These are phyloP conservation scores for Cryphonectria nitschkei DNA, from an alignment of 2,329 filamentous ascomycete species.

Conservation along the genomic window DNA sequence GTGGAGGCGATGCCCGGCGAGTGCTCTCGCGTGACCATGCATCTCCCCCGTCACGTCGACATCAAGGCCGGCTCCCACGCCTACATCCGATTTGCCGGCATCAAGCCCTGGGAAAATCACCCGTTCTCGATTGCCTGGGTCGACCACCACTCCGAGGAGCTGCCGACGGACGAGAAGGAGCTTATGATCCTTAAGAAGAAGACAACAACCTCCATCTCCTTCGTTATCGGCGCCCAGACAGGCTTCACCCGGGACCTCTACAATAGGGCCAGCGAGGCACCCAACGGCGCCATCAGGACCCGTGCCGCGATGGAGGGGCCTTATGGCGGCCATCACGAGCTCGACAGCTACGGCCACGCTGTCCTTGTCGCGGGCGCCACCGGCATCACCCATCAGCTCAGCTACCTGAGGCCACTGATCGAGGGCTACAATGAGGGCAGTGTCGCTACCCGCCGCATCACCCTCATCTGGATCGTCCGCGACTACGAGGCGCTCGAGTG, in stretches of 20 bases:
- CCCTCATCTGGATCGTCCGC: constrained; percentile 90
- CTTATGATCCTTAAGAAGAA: constrained; percentile 35
- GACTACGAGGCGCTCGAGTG: constrained; percentile 89
- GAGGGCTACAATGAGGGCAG: constrained; percentile 70
- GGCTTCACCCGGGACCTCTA: constrained; percentile 86
- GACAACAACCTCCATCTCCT: constrained; percentile 65
- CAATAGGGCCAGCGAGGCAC: constrained; percentile 62
- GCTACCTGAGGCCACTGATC: constrained; percentile 80
- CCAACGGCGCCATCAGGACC: constrained; percentile 61
- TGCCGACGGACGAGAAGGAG: constrained; percentile 48
- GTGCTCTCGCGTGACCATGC: constrained; percentile 70
- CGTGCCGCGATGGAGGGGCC: constrained; percentile 85
- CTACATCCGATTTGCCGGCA: constrained; percentile 70
- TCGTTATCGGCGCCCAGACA: constrained; percentile 84
- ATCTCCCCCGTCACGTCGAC: constrained; percentile 67
- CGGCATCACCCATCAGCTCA: constrained; percentile 93
- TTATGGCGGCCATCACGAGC: constrained; percentile 80
- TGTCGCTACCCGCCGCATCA: constrained; percentile 79
- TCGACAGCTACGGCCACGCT: constrained; percentile 90
- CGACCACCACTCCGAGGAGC: constrained; percentile 52
- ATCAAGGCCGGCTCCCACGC: constrained; percentile 74
- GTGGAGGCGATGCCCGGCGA: constrained; percentile 73
- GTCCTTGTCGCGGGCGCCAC: constrained; percentile 91
- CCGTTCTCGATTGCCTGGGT: constrained; percentile 81
- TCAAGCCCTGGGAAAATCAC: constrained; percentile 73